These are phyloP conservation scores for Lepidium sativum DNA, from an alignment of 345 rosid species.

Conservation along the genomic window DNA sequence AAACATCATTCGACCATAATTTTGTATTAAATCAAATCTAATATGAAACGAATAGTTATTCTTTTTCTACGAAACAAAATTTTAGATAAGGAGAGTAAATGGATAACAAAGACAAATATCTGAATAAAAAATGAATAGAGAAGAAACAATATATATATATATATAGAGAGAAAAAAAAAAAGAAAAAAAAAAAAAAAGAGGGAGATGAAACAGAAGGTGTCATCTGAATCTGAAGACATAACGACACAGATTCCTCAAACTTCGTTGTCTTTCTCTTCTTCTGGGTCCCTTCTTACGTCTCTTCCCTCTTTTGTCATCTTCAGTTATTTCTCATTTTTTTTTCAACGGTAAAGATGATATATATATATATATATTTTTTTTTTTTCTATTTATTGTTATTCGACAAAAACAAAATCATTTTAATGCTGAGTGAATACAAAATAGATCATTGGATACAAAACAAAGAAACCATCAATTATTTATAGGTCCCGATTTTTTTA, in stretches of 20 bases:
- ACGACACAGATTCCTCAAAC: constrained; percentile 54
- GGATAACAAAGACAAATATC: neutral
- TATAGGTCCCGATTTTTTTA: too few species aligned
- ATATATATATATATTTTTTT: too few species aligned
- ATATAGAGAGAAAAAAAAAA: neutral
- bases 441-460: too few species aligned
- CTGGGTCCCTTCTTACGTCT: constrained; percentile 27
- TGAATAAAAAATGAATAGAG: neutral
- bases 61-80: too few species aligned
- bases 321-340: neutral
- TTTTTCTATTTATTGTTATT: neutral
- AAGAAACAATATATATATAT: neutral
- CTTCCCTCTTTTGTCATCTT: constrained; percentile 18
- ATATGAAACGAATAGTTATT: too few species aligned
- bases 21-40: neutral
- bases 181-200: neutral
- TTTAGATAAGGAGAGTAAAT: neutral
- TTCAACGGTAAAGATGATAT: too few species aligned
- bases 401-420: constrained; percentile 8
- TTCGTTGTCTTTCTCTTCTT: constrained; percentile 24
- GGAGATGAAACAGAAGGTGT: constrained; percentile 13
- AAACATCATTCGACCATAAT: too few species aligned
- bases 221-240: constrained; percentile 27
- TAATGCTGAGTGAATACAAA: too few species aligned
- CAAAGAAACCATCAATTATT: too few species aligned